A percentile compares a stretch with the other conserved stretches of the same genome.
Conservation (phyloP, 495 filamentous ascomycete genomes). For the Penicillium argentinense region DNA sequence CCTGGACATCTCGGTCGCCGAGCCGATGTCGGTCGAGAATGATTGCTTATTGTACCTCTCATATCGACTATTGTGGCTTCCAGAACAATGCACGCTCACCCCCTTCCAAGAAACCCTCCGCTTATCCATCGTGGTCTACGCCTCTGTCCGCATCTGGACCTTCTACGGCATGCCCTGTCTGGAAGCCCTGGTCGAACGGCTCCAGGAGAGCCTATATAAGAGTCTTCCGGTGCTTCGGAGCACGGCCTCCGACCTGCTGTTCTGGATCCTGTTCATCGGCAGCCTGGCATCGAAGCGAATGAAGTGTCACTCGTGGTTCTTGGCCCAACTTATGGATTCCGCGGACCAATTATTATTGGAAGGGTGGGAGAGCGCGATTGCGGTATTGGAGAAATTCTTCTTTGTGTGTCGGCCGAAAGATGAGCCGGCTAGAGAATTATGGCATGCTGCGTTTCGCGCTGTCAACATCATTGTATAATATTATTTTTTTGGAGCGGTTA, state of each 20-base stretch:
- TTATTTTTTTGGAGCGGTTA: not conserved
- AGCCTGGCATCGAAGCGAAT: constrained; percentile 6
- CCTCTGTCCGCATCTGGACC: constrained; percentile 10
- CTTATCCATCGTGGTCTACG: constrained; percentile 13
- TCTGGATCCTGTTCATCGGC: constrained; percentile 14
- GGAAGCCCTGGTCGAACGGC: constrained; percentile 1
- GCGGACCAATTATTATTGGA: constrained; percentile 7
- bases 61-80: constrained; percentile 11
- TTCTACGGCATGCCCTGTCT: constrained; percentile 14
- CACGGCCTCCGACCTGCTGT: constrained; percentile 7
- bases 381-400: constrained; percentile 14
- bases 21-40: constrained; percentile 13
- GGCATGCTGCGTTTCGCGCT: constrained; percentile 9
- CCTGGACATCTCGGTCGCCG: not conserved
- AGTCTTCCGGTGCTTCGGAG: constrained; percentile 7
- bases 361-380: constrained; percentile 8
- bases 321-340: constrained; percentile 2
- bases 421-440: constrained; percentile 11
- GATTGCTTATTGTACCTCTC: constrained; percentile 15
- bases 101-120: constrained; percentile 18
- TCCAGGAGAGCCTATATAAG: constrained; percentile 9
- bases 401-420: constrained; percentile 13
- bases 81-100: constrained; percentile 1
- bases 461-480: constrained; percentile 1
- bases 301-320: constrained; percentile 12